Conservation (phyloP, 2,329 filamentous ascomycete species). For the Coleophoma eucalyptorum region DNA sequence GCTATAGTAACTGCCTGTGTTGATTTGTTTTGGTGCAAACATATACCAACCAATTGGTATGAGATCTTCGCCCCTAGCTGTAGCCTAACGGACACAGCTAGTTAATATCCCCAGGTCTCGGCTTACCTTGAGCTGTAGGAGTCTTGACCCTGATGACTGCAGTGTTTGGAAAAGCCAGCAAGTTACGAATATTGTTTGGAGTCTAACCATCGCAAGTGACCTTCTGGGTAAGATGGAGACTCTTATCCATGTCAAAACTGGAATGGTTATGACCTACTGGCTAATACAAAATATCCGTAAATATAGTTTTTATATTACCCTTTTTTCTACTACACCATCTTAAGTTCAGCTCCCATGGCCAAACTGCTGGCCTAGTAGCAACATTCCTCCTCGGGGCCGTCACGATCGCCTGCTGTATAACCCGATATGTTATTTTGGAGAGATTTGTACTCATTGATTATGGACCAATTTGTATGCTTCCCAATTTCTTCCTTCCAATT, state of each 20-base stretch:
- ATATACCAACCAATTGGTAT: not conserved
- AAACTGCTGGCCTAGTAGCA: not conserved
- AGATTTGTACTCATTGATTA: not conserved
- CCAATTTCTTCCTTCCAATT: not conserved
- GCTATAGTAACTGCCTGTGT: not conserved
- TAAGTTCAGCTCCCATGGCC: not conserved
- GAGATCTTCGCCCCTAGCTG: not conserved
- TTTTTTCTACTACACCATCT: not conserved
- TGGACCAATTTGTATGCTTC: not conserved
- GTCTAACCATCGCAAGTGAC: not conserved
- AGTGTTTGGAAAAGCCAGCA: not conserved
- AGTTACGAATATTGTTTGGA: not conserved
- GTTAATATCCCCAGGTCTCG: no score
- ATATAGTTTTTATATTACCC: not conserved
- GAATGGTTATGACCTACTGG: not conserved
- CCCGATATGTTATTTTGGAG: not conserved
- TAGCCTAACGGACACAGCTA: no score
- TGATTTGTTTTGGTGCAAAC: not conserved
- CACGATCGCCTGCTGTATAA: not conserved
- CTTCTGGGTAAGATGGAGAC: not conserved
- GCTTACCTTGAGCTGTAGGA: no score
- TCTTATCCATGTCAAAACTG: not conserved
- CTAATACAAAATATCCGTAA: not conserved
- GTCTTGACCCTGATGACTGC: not conserved
- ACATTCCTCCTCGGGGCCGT: not conserved